Conservation (phyloP, 83 land plant genomes). For the Picea engelmannii region DNA sequence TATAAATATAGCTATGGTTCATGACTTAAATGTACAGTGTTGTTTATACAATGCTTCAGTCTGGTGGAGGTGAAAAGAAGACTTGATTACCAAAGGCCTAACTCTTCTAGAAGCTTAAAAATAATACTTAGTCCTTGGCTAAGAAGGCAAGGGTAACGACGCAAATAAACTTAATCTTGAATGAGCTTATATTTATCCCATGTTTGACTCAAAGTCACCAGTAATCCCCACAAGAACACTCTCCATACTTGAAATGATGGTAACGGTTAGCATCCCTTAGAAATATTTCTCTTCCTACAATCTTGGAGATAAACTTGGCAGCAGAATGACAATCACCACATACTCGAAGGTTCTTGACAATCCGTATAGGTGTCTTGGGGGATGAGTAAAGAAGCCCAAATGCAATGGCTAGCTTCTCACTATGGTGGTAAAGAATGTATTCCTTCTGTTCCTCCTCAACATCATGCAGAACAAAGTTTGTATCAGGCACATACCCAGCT, state of each 20-base stretch:
- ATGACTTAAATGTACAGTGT: too few species aligned
- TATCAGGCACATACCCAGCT: slow-evolving; percentile 1
- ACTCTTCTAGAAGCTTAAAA: too few species aligned
- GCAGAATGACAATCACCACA: too few species aligned
- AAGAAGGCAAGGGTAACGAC: too few species aligned
- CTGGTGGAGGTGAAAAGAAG: too few species aligned
- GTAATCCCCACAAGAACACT: slow-evolving; percentile 10
- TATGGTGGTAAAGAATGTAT: background rate
- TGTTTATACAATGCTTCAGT: too few species aligned
- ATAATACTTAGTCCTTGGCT: too few species aligned
- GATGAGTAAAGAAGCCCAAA: background rate
- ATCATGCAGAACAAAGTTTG: slow-evolving; percentile 8
- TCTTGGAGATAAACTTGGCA: slow-evolving; percentile 9
- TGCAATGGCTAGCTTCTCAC: slow-evolving; percentile 7
- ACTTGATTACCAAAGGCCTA: too few species aligned
- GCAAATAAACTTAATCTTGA: too few species aligned
- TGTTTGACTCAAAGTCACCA: background rate
- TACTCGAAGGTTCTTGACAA: slow-evolving; percentile 7
- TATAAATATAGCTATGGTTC: too few species aligned
- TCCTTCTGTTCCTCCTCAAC: slow-evolving; percentile 2
- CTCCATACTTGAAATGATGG: slow-evolving; percentile 15
- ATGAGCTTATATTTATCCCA: too few species aligned
- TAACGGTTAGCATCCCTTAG: slow-evolving; percentile 15
- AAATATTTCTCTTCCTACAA: background rate
- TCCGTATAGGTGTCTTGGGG: background rate